Base-by-base conservation (phyloP, 1,139 yeast genomes). In the Yamadazyma taylorii region DNA sequence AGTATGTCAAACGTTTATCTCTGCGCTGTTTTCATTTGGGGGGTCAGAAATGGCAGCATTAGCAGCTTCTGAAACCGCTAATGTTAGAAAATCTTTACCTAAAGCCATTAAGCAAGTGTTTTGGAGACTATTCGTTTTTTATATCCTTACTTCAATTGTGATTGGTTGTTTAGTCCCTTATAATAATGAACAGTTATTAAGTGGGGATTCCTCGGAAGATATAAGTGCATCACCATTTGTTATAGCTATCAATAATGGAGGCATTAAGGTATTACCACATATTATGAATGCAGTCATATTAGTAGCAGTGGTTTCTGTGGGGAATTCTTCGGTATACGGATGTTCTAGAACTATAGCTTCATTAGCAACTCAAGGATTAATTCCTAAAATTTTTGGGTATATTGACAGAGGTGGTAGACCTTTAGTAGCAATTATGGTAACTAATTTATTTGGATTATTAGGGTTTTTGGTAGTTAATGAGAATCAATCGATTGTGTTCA, bases 1-100 rank as follows among this genome's bases (percentile, higher is more conserved):
- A 48, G 79, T 87, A 21, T 78, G 88, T 52, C 69, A 86, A n/a
- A 85, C 85, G 23, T 85, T 89, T 52, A 88, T 89, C 35, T 78
- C 83, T 23, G 94, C 95, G 19, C 94, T 96, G 5, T 89, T 87
- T 61, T 80, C 96, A 4, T 84, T 85, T 53, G 89, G 69, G 26
- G 69, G 69, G 32, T 63, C 73, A 16, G 77, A 71, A 50, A 60
- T 73, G 54, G 84, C 84, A 40, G 94, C 94, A 38, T 68, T 88
- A 46, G 89, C 95, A 14, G 89, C 95, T 25, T 88, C 94, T 14
- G 96, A 88, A 62, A 79, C 95, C 32, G 71, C 70, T 32, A 80
- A 85, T 58, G 95, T 95, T 30, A 48, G 72, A 55, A 75, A 72
- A 52, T 59, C 85, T 24, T 65, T 86, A 37, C 95, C 95, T 36